These are phyloP conservation scores for Porogramme epimiltina DNA, from an alignment of 1,284 basidiomycete genomes.

Conservation along the genomic window DNA sequence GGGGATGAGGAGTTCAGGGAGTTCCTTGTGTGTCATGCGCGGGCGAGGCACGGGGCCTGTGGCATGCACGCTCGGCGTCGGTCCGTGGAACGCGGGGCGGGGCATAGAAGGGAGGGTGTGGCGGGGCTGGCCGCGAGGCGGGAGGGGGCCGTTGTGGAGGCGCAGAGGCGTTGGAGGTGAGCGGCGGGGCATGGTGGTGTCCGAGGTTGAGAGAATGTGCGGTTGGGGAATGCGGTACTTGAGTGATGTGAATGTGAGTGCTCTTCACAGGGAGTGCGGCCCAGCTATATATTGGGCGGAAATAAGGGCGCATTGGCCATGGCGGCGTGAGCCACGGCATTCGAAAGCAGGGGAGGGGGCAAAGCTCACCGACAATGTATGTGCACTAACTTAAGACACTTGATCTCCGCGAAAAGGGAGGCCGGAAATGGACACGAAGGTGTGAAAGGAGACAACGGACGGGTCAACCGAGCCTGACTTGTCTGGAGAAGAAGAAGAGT, in stretches of 20 bases:
- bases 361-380: not conserved
- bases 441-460: conserved; percentile 19
- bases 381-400: conserved; percentile 15
- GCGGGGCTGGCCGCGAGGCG: conserved; percentile 28
- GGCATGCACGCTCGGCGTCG: conserved; percentile 2
- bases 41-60: conserved; percentile 26
- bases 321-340: not conserved
- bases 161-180: conserved; percentile 32
- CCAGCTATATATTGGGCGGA: not conserved
- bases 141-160: conserved; percentile 32
- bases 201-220: not conserved
- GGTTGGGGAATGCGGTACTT: not conserved
- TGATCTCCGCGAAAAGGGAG: conserved; percentile 9
- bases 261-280: no score
- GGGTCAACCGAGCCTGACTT: conserved; percentile 27
- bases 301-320: not conserved
- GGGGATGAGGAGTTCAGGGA: conserved; percentile 20
- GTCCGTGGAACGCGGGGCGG: conserved; percentile 32
- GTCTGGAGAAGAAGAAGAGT: conserved; percentile 16
- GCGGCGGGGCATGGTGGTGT: conserved; percentile 26
- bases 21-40: conserved; percentile 21
- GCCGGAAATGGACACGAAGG: not conserved
- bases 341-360: not conserved
- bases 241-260: no score
- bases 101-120: conserved; percentile 35